Base-by-base conservation (phyloP, 2,329 filamentous ascomycete species). In the Cercospora zeae-maydis region DNA sequence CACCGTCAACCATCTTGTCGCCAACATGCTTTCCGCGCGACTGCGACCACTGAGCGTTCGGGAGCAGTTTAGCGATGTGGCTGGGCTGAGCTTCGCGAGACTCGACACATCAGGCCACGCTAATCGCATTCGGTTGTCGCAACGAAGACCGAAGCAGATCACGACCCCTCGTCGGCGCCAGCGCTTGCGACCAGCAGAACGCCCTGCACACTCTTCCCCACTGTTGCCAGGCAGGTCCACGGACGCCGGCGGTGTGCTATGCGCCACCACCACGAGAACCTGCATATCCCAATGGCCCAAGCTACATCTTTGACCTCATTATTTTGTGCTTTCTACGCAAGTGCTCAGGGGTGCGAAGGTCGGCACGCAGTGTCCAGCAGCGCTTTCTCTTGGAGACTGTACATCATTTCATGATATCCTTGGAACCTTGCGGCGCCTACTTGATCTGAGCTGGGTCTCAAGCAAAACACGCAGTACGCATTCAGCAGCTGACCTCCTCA, bases 201-300 rank as follows among this genome's bases (percentile, higher is more conserved):
- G 47, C 24, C 47, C 9, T 13, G 7, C 11, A 3, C 11, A 4
- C 21, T 5, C 47, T 42, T 51, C 30, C 24, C 47, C 47, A 13
- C 47, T 16, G 24, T 27, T 24, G 13, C 47, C 47, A 13, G 30
- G 24, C 47, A 10, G 31, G 14, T 30, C 13, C 47, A 51, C 47
- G 24, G 1, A 10, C 47, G 47, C 47, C 31, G 47, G 47, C 47
- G 47, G 24, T 31, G 47, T 51, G 47, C 47, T 30, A 9, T 16
- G 24, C 47, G 47, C n/a, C n/a, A n/a, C 47, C 47, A 27, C 13
- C n/a, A 14, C 4, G 47, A 30, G 47, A 21, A 51, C 47, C 47
- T 51, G 47, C 47, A 51, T 51, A 51, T 51, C 47, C 13, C 47
- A 31, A 51, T 51, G 47, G 47, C 47, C 47, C 47, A 52, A 52